Evolutionary conservation across 2,329 filamentous ascomycete genomes (phyloP).

Genomic region (Penicillium polonicum): DNA sequence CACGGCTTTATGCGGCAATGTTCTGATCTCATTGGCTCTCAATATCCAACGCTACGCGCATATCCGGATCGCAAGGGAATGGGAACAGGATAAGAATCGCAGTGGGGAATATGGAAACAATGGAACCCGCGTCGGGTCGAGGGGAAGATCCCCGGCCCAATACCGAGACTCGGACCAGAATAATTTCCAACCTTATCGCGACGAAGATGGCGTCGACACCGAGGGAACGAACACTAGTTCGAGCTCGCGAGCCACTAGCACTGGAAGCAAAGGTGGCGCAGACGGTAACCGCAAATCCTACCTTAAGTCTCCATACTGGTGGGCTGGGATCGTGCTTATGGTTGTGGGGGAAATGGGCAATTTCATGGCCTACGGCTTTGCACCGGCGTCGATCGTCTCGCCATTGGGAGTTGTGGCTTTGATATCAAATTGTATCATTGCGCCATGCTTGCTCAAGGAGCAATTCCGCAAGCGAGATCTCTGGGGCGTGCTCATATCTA

Average conservation of each 20-base stretch:
- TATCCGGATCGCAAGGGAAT: conserved; percentile 73
- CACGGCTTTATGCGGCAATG: conserved; percentile 87
- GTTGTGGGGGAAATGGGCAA: conserved; percentile 91
- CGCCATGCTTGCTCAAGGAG: conserved; percentile 90
- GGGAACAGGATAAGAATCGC: conserved; percentile 56
- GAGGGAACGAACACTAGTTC: conserved; percentile 21
- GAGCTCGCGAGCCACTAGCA: conserved; percentile 40
- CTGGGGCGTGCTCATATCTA: conserved; percentile 81
- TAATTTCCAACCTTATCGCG: conserved; percentile 22
- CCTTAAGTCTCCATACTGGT: conserved; percentile 91
- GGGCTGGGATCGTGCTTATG: conserved; percentile 90
- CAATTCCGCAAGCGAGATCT: conserved; percentile 80
- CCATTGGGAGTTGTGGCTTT: conserved; percentile 95
- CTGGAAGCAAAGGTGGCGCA: conserved; percentile 39
- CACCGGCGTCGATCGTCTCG: conserved; percentile 94
- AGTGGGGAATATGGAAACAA: conserved; percentile 47
- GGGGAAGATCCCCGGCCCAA: conserved; percentile 12
- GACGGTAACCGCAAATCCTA: conserved; percentile 65
- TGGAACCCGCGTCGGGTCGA: conserved; percentile 12
- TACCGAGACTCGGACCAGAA: conserved; percentile 16
- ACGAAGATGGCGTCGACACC: conserved; percentile 38
- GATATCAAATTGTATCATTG: conserved; percentile 95
- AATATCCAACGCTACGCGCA: conserved; percentile 97
- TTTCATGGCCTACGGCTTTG: conserved; percentile 95
- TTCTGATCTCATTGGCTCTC: conserved; percentile 90